These are phyloP conservation scores for Fusarium longipes DNA, from an alignment of 2,329 filamentous ascomycete genomes.

Conservation along the genomic window DNA sequence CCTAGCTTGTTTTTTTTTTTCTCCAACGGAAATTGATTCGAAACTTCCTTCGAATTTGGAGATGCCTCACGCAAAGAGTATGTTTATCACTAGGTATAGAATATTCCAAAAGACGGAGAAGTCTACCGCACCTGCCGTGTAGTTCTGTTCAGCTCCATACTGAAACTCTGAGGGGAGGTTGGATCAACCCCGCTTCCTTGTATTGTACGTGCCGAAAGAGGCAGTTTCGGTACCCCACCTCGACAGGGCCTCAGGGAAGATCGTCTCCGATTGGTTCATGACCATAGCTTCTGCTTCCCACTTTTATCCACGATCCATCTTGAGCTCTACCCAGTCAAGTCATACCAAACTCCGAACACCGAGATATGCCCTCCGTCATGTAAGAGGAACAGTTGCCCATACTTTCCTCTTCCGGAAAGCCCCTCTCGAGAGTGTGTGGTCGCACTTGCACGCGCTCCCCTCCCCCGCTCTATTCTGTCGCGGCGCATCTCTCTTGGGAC, in stretches of 20 bases:
- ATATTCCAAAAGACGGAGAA: slow-evolving; percentile 18
- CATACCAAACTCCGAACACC: slow-evolving; percentile 43
- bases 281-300: slow-evolving; percentile 15
- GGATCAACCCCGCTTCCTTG: slow-evolving; percentile 29
- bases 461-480: slow-evolving; percentile 29
- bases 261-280: slow-evolving; percentile 9
- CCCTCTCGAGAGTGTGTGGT: slow-evolving; percentile 27
- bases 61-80: not conserved
- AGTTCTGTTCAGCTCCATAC: not conserved
- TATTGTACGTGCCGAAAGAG: slow-evolving; percentile 13
- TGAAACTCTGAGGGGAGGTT: slow-evolving; percentile 9
- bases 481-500: slow-evolving; percentile 13
- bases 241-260: slow-evolving; percentile 6
- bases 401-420: slow-evolving; percentile 43
- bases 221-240: slow-evolving; percentile 27
- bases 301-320: slow-evolving; percentile 11
- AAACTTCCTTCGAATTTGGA: slow-evolving; percentile 19
- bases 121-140: slow-evolving; percentile 32
- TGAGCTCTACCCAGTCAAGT: slow-evolving; percentile 19
- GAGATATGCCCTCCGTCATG: slow-evolving; percentile 45
- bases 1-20: slow-evolving; percentile 15
- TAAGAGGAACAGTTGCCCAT: slow-evolving; percentile 21
- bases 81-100: not conserved
- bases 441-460: slow-evolving; percentile 26
- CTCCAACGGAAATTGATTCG: slow-evolving; percentile 9